Percentiles rank a stretch among this genome's conserved stretches.
Evolutionary conservation across 2,329 filamentous ascomycete species (phyloP).

Genomic region (Trichoderma koningiopsis): DNA sequence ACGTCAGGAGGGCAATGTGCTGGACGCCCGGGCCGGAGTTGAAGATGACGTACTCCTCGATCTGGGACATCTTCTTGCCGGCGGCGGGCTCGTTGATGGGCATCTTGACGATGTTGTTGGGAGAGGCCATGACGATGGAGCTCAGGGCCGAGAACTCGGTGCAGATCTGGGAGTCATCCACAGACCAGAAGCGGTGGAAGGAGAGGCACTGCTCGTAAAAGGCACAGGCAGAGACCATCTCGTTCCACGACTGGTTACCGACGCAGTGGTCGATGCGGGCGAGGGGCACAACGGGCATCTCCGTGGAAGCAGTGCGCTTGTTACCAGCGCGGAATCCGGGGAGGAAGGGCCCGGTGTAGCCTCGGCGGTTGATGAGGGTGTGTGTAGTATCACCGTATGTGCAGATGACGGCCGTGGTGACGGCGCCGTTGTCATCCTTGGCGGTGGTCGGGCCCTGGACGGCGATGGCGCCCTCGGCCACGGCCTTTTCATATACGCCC

Average conservation of each 20-base stretch:
- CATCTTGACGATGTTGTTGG: slow-evolving; percentile 90
- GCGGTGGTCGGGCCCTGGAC: slow-evolving; percentile 61
- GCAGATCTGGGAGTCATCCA: slow-evolving; percentile 90
- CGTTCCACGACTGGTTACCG: slow-evolving; percentile 93
- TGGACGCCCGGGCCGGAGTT: slow-evolving; percentile 89
- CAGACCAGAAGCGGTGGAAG: slow-evolving; percentile 97
- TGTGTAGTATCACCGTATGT: slow-evolving; percentile 97
- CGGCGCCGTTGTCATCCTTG: slow-evolving; percentile 63
- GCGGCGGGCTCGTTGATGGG: slow-evolving; percentile 94
- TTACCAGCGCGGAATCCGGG: slow-evolving; percentile 72
- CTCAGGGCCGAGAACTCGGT: slow-evolving; percentile 89
- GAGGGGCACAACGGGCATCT: slow-evolving; percentile 66
- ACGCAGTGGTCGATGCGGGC: slow-evolving; percentile 92
- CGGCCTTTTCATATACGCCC: slow-evolving; percentile 74
- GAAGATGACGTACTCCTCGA: slow-evolving; percentile 90
- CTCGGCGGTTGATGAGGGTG: slow-evolving; percentile 74
- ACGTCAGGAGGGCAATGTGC: slow-evolving; percentile 85
- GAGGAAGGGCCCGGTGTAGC: slow-evolving; percentile 76
- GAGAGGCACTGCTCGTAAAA: slow-evolving; percentile 87
- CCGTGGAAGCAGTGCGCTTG: slow-evolving; percentile 40
- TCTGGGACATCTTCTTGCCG: slow-evolving; percentile 90
- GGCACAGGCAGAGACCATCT: slow-evolving; percentile 69
- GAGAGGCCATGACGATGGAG: slow-evolving; percentile 86
- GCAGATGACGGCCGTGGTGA: slow-evolving; percentile 76
- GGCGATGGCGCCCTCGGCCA: slow-evolving; percentile 63